These are phyloP conservation scores for Pythium insidiosum DNA, from an alignment of 352 stramenopile species.

Conservation along the genomic window DNA sequence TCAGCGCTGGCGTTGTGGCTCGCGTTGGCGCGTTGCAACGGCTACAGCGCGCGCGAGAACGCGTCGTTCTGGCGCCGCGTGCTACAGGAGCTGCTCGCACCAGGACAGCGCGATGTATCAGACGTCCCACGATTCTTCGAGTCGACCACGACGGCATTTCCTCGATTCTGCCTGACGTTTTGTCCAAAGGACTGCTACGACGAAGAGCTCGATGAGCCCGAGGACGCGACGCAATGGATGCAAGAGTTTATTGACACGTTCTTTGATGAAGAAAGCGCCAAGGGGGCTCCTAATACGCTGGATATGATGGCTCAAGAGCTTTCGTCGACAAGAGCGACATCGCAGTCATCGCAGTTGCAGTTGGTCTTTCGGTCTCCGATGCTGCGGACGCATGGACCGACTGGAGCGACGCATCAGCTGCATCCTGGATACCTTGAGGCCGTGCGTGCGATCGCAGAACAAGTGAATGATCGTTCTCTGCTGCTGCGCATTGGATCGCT, in stretches of 20 bases:
- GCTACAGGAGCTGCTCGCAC: neutral
- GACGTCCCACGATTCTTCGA: constrained; percentile 2
- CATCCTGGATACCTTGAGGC: neutral
- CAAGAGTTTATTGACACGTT: constrained; percentile 1
- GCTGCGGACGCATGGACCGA: constrained; percentile 2
- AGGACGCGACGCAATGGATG: constrained; percentile 2
- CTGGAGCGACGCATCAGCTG: constrained; percentile 1
- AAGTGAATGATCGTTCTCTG: neutral
- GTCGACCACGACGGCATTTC: neutral
- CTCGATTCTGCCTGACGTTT: constrained; percentile 5
- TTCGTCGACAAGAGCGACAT: too few species aligned
- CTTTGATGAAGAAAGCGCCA: neutral
- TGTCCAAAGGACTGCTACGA: constrained; percentile 7
- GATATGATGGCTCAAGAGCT: too few species aligned
- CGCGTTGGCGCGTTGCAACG: neutral
- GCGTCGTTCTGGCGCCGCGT: constrained; percentile 2
- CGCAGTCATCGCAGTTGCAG: neutral
- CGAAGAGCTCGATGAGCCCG: constrained; percentile 1
- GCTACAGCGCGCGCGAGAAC: constrained; percentile 1
- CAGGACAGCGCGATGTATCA: neutral
- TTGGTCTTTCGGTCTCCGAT: constrained; percentile 3
- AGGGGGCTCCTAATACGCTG: too few species aligned
- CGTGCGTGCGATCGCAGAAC: neutral
- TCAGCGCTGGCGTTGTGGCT: neutral
- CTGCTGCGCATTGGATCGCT: too few species aligned